Evolutionary conservation across 768 basidiomycete species (phyloP).

Genomic region (Phaeotremella fagi): DNA sequence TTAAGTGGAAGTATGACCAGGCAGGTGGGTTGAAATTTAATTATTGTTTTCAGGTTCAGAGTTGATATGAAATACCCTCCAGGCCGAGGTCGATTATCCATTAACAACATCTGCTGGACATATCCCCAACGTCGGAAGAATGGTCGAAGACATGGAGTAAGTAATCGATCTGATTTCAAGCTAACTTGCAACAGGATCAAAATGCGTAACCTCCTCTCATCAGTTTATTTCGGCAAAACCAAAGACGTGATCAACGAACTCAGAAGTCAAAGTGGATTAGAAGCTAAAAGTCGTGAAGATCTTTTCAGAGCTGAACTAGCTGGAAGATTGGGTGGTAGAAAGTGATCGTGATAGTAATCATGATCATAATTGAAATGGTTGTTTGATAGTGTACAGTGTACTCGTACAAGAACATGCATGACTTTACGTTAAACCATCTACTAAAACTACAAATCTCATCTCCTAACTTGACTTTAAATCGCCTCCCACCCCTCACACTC

Average conservation of each 20-base stretch:
- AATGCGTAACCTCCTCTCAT: slow-evolving; percentile 83
- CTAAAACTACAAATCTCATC: background rate
- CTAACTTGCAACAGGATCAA: slow-evolving; percentile 57
- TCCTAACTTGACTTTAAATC: background rate
- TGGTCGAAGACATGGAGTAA: slow-evolving; percentile 95
- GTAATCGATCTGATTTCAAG: slow-evolving; percentile 5
- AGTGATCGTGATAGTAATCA: background rate
- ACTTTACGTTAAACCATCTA: background rate
- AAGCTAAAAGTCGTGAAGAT: slow-evolving; percentile 70
- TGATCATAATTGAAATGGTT: too few species aligned
- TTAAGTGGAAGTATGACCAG: slow-evolving; percentile 96
- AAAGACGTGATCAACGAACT: slow-evolving; percentile 91
- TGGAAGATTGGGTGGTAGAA: slow-evolving; percentile 34
- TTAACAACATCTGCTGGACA: slow-evolving; percentile 75
- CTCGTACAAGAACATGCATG: background rate
- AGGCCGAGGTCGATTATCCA: slow-evolving; percentile 84
- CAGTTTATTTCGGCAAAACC: slow-evolving; percentile 96
- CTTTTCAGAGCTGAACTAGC: slow-evolving; percentile 82
- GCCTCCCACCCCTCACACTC: slow-evolving; percentile 26
- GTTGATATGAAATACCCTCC: too few species aligned
- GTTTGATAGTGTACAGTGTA: too few species aligned
- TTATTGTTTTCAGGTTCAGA: too few species aligned
- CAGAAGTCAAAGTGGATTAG: slow-evolving; percentile 78
- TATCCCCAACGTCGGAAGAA: slow-evolving; percentile 84
- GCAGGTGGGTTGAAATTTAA: slow-evolving; percentile 63